A percentile compares a stretch with the other conserved stretches of the same genome.
phyloP scores from a whole-genome alignment of 257 asterid genomes.

The Galeopsis tetrahit region DNA sequence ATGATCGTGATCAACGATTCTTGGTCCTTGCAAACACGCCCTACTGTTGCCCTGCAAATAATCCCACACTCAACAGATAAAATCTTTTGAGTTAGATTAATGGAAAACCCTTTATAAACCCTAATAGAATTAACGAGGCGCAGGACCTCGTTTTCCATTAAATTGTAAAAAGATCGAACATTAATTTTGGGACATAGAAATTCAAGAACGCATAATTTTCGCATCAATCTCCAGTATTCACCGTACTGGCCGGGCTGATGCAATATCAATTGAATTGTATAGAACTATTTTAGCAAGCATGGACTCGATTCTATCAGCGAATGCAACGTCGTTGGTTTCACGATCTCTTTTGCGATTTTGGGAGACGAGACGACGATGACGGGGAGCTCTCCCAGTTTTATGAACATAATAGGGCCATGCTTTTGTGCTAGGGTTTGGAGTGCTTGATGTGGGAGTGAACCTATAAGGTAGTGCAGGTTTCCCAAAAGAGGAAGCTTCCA shows the following conservation, averaged over 20 bases:
- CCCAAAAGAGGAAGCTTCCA: conserved; percentile 49
- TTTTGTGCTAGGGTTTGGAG: conserved; percentile 35
- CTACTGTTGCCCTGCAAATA: conserved; percentile 30
- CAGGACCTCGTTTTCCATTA: conserved; percentile 36
- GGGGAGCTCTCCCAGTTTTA: conserved; percentile 40
- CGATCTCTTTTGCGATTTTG: conserved; percentile 32
- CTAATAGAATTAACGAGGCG: conserved; percentile 16
- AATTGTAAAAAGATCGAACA: conserved; percentile 22
- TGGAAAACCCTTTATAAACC: background rate
- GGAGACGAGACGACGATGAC: conserved; percentile 41
- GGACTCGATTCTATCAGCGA: conserved; percentile 34
- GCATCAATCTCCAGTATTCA: conserved; percentile 43
- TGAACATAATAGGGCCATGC: conserved; percentile 42
- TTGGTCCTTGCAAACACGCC: conserved; percentile 29
- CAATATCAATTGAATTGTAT: conserved; percentile 40
- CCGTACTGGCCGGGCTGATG: conserved; percentile 41
- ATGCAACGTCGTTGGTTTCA: conserved; percentile 31
- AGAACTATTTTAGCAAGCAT: conserved; percentile 35
- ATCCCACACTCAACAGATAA: conserved; percentile 15
- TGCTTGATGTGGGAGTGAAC: conserved; percentile 42
- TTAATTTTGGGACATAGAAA: conserved; percentile 32
- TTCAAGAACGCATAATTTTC: conserved; percentile 34
- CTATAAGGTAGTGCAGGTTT: conserved; percentile 38
- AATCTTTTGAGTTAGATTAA: conserved; percentile 25
- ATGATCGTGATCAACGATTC: conserved; percentile 28